Evolutionary conservation across 306 rosid species (phyloP), one percentile per base, ranked within the genome.

Genomic region (Vicia faba): DNA sequence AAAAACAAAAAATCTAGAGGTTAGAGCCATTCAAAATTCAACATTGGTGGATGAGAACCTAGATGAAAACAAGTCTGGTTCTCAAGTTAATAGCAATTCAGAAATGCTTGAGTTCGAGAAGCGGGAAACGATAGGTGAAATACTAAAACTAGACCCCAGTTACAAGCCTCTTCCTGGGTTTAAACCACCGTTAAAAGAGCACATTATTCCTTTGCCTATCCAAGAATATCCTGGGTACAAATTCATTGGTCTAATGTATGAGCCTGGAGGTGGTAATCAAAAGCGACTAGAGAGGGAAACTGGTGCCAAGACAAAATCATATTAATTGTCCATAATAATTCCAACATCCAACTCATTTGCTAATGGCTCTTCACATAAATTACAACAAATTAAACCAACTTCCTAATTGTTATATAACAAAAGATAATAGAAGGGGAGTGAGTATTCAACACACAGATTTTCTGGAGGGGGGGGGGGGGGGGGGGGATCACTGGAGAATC

Each of bases 111-210:
- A 87, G 75, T 82, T 84, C 65, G 95, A 92, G 84, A 87, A 85
- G 87, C 78, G 84, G 49, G 95, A 87, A 83, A 82, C 69, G 66
- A 82, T 92, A 93, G 96, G 91, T 75, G 98, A 93, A 82, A 84
- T 89, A 65, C 71, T 88, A 57, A 85, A 84, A 79, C 54, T 89
- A 62, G 93, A 93, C 82, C 97, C 97, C 76, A 89, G 79, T 80
- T 93, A 81, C 87, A 86, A 83, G 77, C 87, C 88, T 77, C 98
- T 96, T 16, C 66, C 87, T 69, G 91, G 86, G 79, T 93, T 82
- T 73, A 89, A 81, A 69, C 98, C 91, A 0, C 75, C 88, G 84
- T 69, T 93, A 74, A 93, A 88, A 74, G 97, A 89, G 82, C 86
- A 82, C 71, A 80, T 46, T 5, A 74, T 88, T 69, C 85, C 85